phyloP scores from a whole-genome alignment of 371 early-diverging fungal genomes.

The Choanephora cucurbitarum region DNA sequence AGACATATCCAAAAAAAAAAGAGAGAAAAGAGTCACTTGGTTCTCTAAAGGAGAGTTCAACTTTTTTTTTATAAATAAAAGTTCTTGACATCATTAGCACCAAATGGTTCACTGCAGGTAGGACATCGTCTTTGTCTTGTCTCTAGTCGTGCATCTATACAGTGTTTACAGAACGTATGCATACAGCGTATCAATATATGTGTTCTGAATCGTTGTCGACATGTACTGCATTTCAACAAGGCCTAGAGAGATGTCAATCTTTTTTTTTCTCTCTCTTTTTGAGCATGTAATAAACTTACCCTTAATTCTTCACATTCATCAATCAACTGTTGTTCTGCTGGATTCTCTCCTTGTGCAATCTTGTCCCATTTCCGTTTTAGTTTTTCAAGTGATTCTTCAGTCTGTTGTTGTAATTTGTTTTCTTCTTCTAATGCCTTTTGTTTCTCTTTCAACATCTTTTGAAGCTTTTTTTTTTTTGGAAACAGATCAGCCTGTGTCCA shows the following conservation, averaged over 20 bases:
- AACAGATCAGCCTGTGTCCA: conserved; percentile 8
- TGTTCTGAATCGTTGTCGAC: conserved; percentile 83
- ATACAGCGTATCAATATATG: conserved; percentile 87
- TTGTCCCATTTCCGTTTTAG: conserved; percentile 61
- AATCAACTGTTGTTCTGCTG: conserved; percentile 54
- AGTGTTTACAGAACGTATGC: conserved; percentile 97
- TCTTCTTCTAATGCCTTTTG: conserved; percentile 60
- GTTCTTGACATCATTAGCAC: conserved; percentile 86
- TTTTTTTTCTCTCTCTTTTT: no score
- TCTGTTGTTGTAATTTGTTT: conserved; percentile 48
- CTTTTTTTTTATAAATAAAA: conserved; percentile 81
- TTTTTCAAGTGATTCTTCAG: conserved; percentile 58
- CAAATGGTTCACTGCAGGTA: conserved; percentile 92
- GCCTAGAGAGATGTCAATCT: conserved; percentile 51
- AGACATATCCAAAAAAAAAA: neutral
- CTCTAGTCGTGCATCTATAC: conserved; percentile 88
- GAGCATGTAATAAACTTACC: conserved; percentile 19
- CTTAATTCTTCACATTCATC: conserved; percentile 48
- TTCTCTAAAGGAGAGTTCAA: no score
- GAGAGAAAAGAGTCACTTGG: no score
- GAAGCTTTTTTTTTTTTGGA: conserved; percentile 33
- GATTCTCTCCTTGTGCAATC: conserved; percentile 49
- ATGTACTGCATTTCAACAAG: conserved; percentile 87
- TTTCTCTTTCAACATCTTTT: conserved; percentile 57
- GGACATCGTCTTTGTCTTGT: conserved; percentile 98